Evolutionary conservation across 2,329 filamentous ascomycete genomes (phyloP).

Genomic region (Penicillium sp.): DNA sequence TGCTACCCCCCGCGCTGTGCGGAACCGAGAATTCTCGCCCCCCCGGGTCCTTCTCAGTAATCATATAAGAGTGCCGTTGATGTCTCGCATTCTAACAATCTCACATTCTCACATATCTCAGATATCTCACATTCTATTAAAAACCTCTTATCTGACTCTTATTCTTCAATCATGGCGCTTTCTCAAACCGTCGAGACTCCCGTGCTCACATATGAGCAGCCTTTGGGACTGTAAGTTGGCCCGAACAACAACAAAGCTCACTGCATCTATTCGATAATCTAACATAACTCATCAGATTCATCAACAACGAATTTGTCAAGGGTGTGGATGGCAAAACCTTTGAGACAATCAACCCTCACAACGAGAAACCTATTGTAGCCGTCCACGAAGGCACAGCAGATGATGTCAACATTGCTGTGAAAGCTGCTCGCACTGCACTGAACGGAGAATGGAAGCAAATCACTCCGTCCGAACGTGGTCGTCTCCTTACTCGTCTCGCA

Average conservation of each 20-base stretch:
- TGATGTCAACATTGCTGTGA: constrained; percentile 11
- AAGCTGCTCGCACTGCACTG: constrained; percentile 6
- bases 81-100: neutral
- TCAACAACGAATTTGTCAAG: constrained; percentile 9
- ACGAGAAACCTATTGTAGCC: constrained; percentile 7
- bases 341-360: constrained; percentile 7
- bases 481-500: constrained; percentile 8
- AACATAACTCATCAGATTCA: neutral
- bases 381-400: constrained; percentile 7
- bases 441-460: constrained; percentile 7
- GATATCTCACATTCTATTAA: no score
- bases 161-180: neutral
- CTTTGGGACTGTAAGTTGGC: constrained; percentile 5
- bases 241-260: neutral
- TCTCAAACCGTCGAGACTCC: constrained; percentile 2
- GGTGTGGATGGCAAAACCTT: constrained; percentile 6
- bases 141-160: neutral
- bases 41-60: neutral
- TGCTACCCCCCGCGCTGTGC: neutral
- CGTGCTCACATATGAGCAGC: constrained; percentile 7
- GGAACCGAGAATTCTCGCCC: neutral
- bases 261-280: neutral
- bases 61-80: neutral
- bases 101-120: no score
- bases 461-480: constrained; percentile 7